Base-by-base conservation (phyloP, 106 monocot species). In the Dendrobium chrysotoxum region DNA sequence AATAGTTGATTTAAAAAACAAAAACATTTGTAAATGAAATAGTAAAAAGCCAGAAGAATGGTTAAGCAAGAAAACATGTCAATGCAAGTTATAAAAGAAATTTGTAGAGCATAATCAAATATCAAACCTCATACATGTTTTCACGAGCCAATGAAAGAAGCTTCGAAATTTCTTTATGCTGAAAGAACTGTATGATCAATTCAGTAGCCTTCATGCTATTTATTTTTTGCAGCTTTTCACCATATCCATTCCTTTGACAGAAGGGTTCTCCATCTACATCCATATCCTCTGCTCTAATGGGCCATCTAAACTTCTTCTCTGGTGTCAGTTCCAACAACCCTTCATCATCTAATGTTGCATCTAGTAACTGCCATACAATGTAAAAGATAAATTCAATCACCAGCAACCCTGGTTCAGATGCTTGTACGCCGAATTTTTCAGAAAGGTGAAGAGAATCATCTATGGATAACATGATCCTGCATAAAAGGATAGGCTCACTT, bases 261-360 rank as follows among this genome's bases (percentile, higher is more conserved):
- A 53, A 77, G 5, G 55, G 79, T 72, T 85, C 71, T 54, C 82
- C 86, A 79, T 90, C 86, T 68, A 91, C 80, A 41, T 88, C 86
- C 85, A 85, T 82, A 70, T 95, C 87, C 23, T 95, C 84, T 74
- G 85, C 57, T 78, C 28, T 89, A 82, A 81, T 82, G 70, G 82
- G 78, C 98, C 94, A 98, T 54, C 72, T 82, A 21, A 84, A 78
- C 66, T 88, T 89, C 83, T 83, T 94, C 35, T 92, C 94, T 41
- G 86, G 84, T 12, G 79, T 85, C 72, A 92, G 81, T 72, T 92
- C 91, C 12, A 82, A 79, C 80, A 98, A 85, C 8, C 92, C 98
- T 83, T 98, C 98, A 86, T 95, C 98, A 79, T 98, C 92, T 79
- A 98, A 86, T 81, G 81, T 76, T 53, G 92, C 89, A 94, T 98